phyloP scores from a whole-genome alignment of 2,329 filamentous ascomycete genomes.

The Cryphonectria carpinicola region DNA sequence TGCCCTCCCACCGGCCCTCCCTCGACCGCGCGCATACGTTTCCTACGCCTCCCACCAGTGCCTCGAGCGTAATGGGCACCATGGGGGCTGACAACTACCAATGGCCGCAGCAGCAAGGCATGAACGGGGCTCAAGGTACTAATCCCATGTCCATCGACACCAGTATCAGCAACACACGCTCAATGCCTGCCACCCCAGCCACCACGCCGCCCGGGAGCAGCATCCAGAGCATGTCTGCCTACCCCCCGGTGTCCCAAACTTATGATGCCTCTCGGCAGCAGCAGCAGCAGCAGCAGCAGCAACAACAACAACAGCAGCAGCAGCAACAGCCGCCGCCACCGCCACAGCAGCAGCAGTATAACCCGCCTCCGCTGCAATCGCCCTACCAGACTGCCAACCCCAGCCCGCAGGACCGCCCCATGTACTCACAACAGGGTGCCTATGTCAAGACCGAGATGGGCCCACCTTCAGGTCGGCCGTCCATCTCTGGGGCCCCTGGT shows the following conservation, averaged over 20 bases:
- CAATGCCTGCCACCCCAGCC: slow-evolving; percentile 88
- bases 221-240: slow-evolving; percentile 78
- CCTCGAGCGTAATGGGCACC: slow-evolving; percentile 77
- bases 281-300: slow-evolving; percentile 65
- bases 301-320: slow-evolving; percentile 70
- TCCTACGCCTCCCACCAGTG: slow-evolving; percentile 89
- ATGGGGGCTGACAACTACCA: slow-evolving; percentile 81
- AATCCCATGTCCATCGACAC: slow-evolving; percentile 84
- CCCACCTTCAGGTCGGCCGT: slow-evolving; percentile 69
- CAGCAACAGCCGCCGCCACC: slow-evolving; percentile 69
- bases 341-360: slow-evolving; percentile 71
- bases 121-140: slow-evolving; percentile 63
- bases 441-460: slow-evolving; percentile 91
- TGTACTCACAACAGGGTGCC: slow-evolving; percentile 73
- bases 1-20: slow-evolving; percentile 72
- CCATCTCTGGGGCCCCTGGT: slow-evolving; percentile 58
- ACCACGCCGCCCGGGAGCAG: slow-evolving; percentile 82
- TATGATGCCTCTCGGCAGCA: slow-evolving; percentile 75
- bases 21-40: slow-evolving; percentile 90
- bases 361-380: slow-evolving; percentile 66
- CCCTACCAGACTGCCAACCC: slow-evolving; percentile 70
- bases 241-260: slow-evolving; percentile 67
- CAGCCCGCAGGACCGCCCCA: slow-evolving; percentile 61
- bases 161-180: slow-evolving; percentile 75
- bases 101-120: slow-evolving; percentile 66